Evolutionary conservation across 495 filamentous ascomycete species (phyloP).

Genomic region (Bacidia gigantensis): DNA sequence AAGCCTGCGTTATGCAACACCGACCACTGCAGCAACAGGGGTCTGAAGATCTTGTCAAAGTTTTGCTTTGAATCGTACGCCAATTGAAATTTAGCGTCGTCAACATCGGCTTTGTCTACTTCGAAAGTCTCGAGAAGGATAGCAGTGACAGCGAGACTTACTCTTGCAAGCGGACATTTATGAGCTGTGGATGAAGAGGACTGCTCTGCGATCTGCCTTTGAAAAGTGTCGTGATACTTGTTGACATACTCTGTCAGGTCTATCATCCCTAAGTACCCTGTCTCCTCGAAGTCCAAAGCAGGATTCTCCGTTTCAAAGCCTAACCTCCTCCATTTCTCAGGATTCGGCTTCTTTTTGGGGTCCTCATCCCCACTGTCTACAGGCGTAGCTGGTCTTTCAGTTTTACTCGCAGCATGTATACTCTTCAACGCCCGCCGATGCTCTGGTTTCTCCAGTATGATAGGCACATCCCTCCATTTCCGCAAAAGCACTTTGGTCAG

Average conservation of each 20-base stretch:
- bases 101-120: slow-evolving; percentile 72
- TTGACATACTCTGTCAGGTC: slow-evolving; percentile 87
- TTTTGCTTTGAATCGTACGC: slow-evolving; percentile 62
- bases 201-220: slow-evolving; percentile 84
- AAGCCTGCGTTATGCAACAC: slow-evolving; percentile 80
- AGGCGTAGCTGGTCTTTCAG: slow-evolving; percentile 34
- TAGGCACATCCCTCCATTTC: slow-evolving; percentile 77
- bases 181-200: slow-evolving; percentile 54
- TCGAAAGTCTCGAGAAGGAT: slow-evolving; percentile 94
- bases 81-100: slow-evolving; percentile 66
- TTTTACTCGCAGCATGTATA: slow-evolving; percentile 69
- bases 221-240: slow-evolving; percentile 81
- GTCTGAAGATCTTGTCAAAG: slow-evolving; percentile 77
- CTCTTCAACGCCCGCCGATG: slow-evolving; percentile 78
- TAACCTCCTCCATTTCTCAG: slow-evolving; percentile 85
- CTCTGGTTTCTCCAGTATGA: slow-evolving; percentile 77
- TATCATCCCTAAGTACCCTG: slow-evolving; percentile 93
- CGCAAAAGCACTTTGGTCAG: slow-evolving; percentile 79
- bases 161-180: slow-evolving; percentile 77
- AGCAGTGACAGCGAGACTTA: slow-evolving; percentile 73
- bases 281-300: slow-evolving; percentile 65
- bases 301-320: slow-evolving; percentile 89
- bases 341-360: slow-evolving; percentile 52
- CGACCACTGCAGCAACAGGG: slow-evolving; percentile 86
- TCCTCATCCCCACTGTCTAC: slow-evolving; percentile 25